Base-by-base conservation (phyloP, 768 basidiomycete species). In the Neoboletus brunneissimus region DNA sequence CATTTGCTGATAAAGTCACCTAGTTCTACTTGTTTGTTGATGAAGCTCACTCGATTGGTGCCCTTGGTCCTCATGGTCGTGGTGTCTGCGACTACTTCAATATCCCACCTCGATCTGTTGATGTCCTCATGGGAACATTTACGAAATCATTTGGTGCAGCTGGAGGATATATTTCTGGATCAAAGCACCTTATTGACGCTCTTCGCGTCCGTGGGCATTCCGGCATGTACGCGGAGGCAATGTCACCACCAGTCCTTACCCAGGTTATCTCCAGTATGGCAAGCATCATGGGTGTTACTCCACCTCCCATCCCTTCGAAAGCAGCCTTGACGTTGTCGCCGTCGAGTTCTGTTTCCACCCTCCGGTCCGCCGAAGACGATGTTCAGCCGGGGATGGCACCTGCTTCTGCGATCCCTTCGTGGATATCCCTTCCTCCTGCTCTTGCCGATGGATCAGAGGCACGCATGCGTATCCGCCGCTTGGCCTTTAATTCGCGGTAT, bases 41-140 rank as follows among this genome's bases (percentile, higher is more conserved):
- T 64, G 97, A 99, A 73, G 97, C 97, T 0, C 97, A 99, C 71
- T 98, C 96, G 0, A 87, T 99, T 59, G 97, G 97, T 56, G 97
- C 94, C 2, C 79, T 98, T 29, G 97, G 97, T 32, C 93, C 94
- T 6, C 83, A 89, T 63, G 97, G 97, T 7, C 92, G 97, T 37
- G 97, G 97, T 55, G 89, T 99, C 10, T 85, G 87, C 50, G 95
- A 99, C 69, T 99, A 96, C 76, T 99, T 96, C 71, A 84, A 83
- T 47, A 76, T 98, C 55, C 76, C 89, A 61, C 94, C 97, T 12
- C 79, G 81, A 3, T 79, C 79, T 9, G 81, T 98, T 60, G 97
- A 99, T 67, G 81, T 99, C 59, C 83, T 97, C 59, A 99, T 99
- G 97, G 97, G 97, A 48, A 99, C 97, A 0, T 97, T 99, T 72